Conservation (phyloP, 306 rosid genomes). For the Crotalaria pallida region DNA sequence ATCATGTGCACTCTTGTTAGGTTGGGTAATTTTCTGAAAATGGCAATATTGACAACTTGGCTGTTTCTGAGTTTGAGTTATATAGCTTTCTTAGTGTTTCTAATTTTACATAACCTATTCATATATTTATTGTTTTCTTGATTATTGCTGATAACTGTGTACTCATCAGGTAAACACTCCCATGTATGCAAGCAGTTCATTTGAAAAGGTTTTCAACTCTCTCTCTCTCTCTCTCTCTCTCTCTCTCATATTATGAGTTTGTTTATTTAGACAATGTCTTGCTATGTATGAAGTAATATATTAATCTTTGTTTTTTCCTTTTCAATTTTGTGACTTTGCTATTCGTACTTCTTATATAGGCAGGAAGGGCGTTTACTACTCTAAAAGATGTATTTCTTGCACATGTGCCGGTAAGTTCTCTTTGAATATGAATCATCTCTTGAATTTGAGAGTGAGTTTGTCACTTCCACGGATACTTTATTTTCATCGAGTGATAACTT, state of each 20-base stretch:
- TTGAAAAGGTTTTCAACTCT: slow-evolving; percentile 47
- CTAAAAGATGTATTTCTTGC: slow-evolving; percentile 78
- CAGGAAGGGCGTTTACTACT: slow-evolving; percentile 43
- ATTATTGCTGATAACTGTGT: slow-evolving; percentile 17
- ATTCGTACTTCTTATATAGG: slow-evolving; percentile 40
- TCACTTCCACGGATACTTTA: background rate
- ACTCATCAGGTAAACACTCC: slow-evolving; percentile 50
- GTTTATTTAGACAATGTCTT: slow-evolving; percentile 13
- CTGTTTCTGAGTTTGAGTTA: slow-evolving; percentile 5
- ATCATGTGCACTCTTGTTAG: background rate
- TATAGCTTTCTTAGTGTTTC: background rate
- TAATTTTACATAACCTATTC: slow-evolving; percentile 3
- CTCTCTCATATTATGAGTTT: background rate
- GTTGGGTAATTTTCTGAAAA: background rate
- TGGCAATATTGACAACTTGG: background rate
- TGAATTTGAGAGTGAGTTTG: background rate
- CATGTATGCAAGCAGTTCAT: slow-evolving; percentile 25
- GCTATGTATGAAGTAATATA: slow-evolving; percentile 2
- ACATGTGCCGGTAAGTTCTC: slow-evolving; percentile 62
- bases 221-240: slow-evolving; percentile 2
- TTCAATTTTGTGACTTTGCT: background rate
- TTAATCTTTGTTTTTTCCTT: background rate
- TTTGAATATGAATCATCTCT: slow-evolving; percentile 5
- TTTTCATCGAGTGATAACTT: background rate
- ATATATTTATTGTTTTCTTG: background rate